Evolutionary conservation across 352 stramenopile species (phyloP), one percentile per base, ranked within the genome.

Genomic region (Pythium pyrilobum): DNA sequence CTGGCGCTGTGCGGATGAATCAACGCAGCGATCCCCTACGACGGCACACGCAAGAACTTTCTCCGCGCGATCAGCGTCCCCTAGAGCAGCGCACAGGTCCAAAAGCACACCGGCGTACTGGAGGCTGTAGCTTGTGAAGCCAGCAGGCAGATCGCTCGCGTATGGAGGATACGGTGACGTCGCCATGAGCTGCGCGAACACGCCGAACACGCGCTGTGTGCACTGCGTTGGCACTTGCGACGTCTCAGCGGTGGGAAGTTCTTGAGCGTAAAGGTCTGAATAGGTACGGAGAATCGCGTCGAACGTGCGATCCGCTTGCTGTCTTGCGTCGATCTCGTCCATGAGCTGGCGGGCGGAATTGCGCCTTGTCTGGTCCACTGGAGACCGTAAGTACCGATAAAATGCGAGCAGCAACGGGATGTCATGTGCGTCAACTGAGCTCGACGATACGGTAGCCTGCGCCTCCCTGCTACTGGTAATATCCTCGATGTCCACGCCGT

Each of bases 361-460:
- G 8, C 53, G 58, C 20, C 74, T 63, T 13, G 68, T 37, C 16
- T 69, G 57, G 5, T 67, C 69, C 8, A 62, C 48, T 1, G 59
- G 18, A 33, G 71, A 63, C 34, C 81, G 74, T 18, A 92, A 47
- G 46, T 92, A 95, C 41, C 62, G 62, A 52, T 92, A 95, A 49
- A 92, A 92, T 15, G 71, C 74, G 20, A 81, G 56, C 23, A 92
- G 77, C 9, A 92, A 66, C 32, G 84, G 66, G 33, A 92, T 67
- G 52, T 95, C 80, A 21, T 75, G 76, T 2, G 71, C 69, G 34
- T 87, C 70, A 20, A 93, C 69, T 0, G 72, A 45, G 31, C 59
- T 55, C 4, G 25, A 32, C 12, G 52, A 40, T 18, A 38, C 6
- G 62, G 1, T 62, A 32, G 21, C 44, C 56, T 18, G n/a, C 61